A percentile compares a stretch with the other conserved stretches of the same genome.
These are phyloP conservation scores for Cutaneotrichosporon sp. DNA, from an alignment of 1,284 basidiomycete species.

Conservation along the genomic window DNA sequence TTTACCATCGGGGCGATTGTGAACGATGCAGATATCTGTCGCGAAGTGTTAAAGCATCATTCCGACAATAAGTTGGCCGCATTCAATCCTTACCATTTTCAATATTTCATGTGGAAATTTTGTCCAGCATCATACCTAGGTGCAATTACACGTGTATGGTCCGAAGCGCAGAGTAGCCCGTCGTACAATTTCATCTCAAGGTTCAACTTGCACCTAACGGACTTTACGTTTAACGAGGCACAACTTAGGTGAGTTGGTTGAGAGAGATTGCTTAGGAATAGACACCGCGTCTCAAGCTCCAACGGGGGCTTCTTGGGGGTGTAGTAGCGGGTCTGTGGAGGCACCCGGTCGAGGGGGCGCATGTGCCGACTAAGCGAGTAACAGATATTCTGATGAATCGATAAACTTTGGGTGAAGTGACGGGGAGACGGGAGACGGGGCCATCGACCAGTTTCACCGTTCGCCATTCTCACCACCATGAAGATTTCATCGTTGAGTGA, in stretches of 20 bases:
- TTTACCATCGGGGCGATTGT: neutral
- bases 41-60: neutral
- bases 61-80: neutral
- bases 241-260: neutral
- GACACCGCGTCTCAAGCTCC: neutral
- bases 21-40: neutral
- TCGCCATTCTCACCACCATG: too few species aligned
- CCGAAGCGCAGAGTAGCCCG: neutral
- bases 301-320: neutral
- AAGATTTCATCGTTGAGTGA: too few species aligned
- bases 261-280: neutral
- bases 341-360: too few species aligned
- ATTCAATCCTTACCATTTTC: neutral
- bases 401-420: too few species aligned
- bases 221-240: neutral
- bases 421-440: too few species aligned
- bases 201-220: neutral
- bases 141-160: neutral
- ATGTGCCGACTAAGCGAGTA: too few species aligned
- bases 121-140: neutral
- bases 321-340: too few species aligned
- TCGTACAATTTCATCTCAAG: neutral
- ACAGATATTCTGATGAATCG: too few species aligned
- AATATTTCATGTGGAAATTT: neutral
- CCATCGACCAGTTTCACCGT: too few species aligned